Conservation (phyloP, 2,329 filamentous ascomycete species). For the Metarhizium album region DNA sequence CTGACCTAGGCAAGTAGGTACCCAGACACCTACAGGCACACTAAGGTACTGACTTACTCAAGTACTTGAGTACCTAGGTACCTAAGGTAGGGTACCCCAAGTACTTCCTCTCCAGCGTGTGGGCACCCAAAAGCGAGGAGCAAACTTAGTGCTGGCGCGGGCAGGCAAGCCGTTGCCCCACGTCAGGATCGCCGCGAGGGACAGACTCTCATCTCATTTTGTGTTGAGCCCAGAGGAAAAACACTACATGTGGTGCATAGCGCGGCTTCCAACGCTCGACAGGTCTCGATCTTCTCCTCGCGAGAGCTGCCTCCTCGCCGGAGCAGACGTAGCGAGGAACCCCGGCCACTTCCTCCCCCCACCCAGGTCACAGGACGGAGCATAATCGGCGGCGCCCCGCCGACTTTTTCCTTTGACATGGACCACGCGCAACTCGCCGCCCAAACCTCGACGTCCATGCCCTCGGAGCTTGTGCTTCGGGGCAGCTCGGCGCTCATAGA, state of each 20-base stretch:
- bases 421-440: conserved; percentile 21
- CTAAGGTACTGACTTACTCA: too few species aligned
- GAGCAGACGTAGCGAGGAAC: conserved; percentile 2
- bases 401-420: conserved; percentile 12
- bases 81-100: too few species aligned
- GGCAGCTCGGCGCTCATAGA: conserved; percentile 41
- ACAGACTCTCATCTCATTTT: not conserved
- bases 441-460: conserved; percentile 12
- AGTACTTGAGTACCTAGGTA: too few species aligned
- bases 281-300: not conserved
- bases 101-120: too few species aligned
- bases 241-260: not conserved
- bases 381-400: not conserved
- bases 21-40: too few species aligned
- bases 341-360: not conserved
- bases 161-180: conserved; percentile 6
- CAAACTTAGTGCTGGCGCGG: too few species aligned
- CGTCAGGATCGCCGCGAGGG: conserved; percentile 4
- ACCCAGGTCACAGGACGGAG: not conserved
- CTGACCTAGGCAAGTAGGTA: too few species aligned
- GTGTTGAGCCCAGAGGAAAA: not conserved
- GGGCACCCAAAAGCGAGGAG: too few species aligned
- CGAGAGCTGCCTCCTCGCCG: conserved; percentile 1
- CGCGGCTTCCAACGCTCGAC: not conserved
- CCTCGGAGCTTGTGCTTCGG: conserved; percentile 18